A percentile compares a stretch with the other conserved stretches of the same genome.
Conservation (phyloP, 1,284 basidiomycete genomes). For the Melampsora abietis-canadensis region DNA sequence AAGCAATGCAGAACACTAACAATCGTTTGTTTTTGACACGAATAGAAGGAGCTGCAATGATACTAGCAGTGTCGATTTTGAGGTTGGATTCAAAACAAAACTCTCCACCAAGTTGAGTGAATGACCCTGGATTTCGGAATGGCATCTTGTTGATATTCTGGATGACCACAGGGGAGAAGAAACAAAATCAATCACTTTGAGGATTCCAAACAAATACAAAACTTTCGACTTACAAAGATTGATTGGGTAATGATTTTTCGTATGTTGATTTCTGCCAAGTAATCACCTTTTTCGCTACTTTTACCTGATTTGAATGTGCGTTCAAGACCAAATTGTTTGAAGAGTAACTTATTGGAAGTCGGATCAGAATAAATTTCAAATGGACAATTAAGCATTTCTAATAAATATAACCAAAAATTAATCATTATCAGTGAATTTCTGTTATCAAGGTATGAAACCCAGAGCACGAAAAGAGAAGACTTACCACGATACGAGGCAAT, state of each 20-base stretch:
- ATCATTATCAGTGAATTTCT: background rate
- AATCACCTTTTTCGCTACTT: background rate
- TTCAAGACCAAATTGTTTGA: slow-evolving; percentile 22
- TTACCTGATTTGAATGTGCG: background rate
- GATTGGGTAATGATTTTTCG: background rate
- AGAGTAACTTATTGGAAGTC: slow-evolving; percentile 15
- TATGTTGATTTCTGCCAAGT: background rate
- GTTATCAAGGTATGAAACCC: too few species aligned
- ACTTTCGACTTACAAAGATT: background rate
- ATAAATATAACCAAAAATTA: background rate
- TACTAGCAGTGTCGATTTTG: background rate
- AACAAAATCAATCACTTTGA: background rate
- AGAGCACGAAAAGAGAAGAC: background rate
- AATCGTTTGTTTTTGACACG: background rate
- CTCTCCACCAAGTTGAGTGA: slow-evolving; percentile 30
- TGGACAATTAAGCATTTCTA: slow-evolving; percentile 17
- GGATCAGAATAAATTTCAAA: slow-evolving; percentile 23
- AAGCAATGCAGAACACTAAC: background rate
- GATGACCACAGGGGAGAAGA: background rate
- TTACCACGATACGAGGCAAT: slow-evolving; percentile 23
- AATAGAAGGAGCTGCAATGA: background rate
- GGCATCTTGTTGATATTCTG: slow-evolving; percentile 4
- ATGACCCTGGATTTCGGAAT: slow-evolving; percentile 23
- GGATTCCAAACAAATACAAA: background rate
- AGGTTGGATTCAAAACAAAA: slow-evolving; percentile 13